These are phyloP conservation scores for Mariannaea sp. DNA, from an alignment of 2,329 filamentous ascomycete genomes.

Conservation along the genomic window DNA sequence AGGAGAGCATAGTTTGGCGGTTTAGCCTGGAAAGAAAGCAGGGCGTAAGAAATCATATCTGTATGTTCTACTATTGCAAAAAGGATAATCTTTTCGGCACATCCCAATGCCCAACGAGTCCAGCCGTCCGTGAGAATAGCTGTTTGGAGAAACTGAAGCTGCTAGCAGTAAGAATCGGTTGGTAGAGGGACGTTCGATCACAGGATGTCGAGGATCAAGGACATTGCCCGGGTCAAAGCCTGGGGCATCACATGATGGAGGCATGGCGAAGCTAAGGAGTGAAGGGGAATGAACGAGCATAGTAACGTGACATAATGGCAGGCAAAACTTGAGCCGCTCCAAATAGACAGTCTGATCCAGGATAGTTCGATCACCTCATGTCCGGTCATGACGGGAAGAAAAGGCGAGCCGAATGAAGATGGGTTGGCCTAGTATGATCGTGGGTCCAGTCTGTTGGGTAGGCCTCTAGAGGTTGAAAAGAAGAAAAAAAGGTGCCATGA, in stretches of 20 bases:
- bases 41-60: constrained; percentile 29
- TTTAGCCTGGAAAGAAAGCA: constrained; percentile 18
- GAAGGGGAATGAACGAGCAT: too few relatives aligned
- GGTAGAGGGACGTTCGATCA: background rate
- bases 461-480: constrained; percentile 16
- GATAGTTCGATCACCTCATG: constrained; percentile 14
- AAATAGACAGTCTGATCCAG: background rate
- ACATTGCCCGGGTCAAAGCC: constrained; percentile 7
- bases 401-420: background rate
- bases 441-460: constrained; percentile 20
- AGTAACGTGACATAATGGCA: background rate
- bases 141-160: constrained; percentile 21
- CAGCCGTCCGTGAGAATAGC: constrained; percentile 12
- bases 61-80: constrained; percentile 36
- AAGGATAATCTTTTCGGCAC: constrained; percentile 30
- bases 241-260: background rate
- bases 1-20: constrained; percentile 14
- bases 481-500: background rate
- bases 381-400: background rate
- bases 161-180: background rate
- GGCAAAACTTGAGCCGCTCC: background rate
- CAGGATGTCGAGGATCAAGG: constrained; percentile 15
- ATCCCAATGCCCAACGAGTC: constrained; percentile 25
- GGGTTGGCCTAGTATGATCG: constrained; percentile 1
- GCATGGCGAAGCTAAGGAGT: background rate